These are phyloP conservation scores for Aspergillus sojae DNA, from an alignment of 2,329 filamentous ascomycete genomes.

Conservation along the genomic window DNA sequence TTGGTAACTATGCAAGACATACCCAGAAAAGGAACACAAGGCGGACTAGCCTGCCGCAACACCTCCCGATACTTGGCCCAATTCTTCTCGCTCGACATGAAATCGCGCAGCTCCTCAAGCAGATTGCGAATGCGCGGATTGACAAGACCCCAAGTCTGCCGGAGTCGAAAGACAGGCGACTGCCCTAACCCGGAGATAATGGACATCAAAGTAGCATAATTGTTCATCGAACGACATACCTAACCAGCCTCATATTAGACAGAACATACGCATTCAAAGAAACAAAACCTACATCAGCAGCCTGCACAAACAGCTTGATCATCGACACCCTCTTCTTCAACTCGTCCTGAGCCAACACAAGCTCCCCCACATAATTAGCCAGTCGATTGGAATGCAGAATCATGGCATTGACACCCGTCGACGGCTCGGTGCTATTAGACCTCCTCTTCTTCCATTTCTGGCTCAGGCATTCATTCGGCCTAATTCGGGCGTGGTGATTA, in stretches of 20 bases:
- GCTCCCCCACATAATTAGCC: constrained; percentile 96
- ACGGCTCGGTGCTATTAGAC: constrained; percentile 69
- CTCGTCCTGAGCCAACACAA: constrained; percentile 89
- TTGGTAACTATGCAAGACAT: constrained; percentile 31
- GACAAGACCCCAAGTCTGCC: constrained; percentile 88
- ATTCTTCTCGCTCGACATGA: constrained; percentile 94
- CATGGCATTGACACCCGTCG: constrained; percentile 86
- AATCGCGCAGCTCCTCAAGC: constrained; percentile 80
- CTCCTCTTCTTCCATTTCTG: constrained; percentile 94
- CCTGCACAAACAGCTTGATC: constrained; percentile 91
- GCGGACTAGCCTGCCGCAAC: constrained; percentile 82
- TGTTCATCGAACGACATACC: constrained; percentile 88
- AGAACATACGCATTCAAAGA: not conserved
- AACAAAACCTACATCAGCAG: constrained; percentile 70
- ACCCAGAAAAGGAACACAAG: constrained; percentile 97
- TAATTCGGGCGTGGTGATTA: constrained; percentile 85
- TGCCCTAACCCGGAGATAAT: constrained; percentile 92
- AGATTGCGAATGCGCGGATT: constrained; percentile 74
- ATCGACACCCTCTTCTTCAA: constrained; percentile 90
- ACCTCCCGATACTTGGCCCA: constrained; percentile 65
- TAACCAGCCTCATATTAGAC: constrained; percentile 36
- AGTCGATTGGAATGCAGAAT: constrained; percentile 96
- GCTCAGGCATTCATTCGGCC: constrained; percentile 86
- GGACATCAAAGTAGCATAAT: constrained; percentile 91
- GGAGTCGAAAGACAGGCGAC: constrained; percentile 86